phyloP scores from a whole-genome alignment of 2,329 filamentous ascomycete species.

The Paraphoma chrysanthemicola region DNA sequence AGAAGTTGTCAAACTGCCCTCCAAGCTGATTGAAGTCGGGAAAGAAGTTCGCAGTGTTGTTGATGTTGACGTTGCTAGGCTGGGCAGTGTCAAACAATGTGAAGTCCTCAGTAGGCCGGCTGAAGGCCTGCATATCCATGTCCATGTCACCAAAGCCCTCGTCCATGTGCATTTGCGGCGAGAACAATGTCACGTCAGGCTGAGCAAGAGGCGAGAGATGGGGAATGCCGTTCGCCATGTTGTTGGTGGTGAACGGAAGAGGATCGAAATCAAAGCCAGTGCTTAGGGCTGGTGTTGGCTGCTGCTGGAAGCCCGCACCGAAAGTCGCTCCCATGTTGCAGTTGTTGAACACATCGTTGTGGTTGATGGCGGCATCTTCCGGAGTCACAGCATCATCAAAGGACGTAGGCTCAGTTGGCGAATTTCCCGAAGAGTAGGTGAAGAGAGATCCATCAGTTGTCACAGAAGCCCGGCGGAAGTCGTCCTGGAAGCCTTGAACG shows the following conservation, averaged over 20 bases:
- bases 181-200: conserved; percentile 72
- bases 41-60: conserved; percentile 44
- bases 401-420: conserved; percentile 49
- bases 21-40: conserved; percentile 50
- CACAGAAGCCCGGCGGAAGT: conserved; percentile 47
- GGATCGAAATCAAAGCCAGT: conserved; percentile 49
- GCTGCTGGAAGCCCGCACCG: conserved; percentile 63
- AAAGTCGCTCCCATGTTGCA: conserved; percentile 68
- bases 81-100: conserved; percentile 59
- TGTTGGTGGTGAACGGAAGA: conserved; percentile 42
- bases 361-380: conserved; percentile 60
- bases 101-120: conserved; percentile 62
- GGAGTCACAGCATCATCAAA: conserved; percentile 55
- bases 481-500: conserved; percentile 35
- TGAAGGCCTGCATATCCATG: conserved; percentile 38
- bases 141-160: conserved; percentile 65
- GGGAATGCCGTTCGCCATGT: conserved; percentile 33
- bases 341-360: conserved; percentile 64
- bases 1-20: conserved; percentile 46
- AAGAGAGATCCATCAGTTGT: conserved; percentile 46
- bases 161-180: conserved; percentile 67
- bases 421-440: conserved; percentile 51
- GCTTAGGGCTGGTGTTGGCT: conserved; percentile 58
- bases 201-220: conserved; percentile 75
- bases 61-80: conserved; percentile 29